These are phyloP conservation scores for Ogataea neopini DNA, from an alignment of 805 yeast species.

Conservation along the genomic window DNA sequence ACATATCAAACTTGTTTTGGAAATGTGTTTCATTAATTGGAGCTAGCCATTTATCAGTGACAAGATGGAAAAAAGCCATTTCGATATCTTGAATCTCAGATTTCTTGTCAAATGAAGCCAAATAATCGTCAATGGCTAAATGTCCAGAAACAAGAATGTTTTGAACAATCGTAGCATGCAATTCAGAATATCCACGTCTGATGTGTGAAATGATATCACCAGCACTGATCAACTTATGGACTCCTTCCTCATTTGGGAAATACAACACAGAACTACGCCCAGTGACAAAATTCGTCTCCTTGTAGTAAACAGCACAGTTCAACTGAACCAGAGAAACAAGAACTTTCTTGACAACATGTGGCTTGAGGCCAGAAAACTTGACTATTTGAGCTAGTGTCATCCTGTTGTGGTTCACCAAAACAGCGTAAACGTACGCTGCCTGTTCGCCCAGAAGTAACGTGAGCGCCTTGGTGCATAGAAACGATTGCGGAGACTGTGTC, in stretches of 20 bases:
- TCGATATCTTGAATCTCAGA: slow-evolving; percentile 32
- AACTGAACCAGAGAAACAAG: slow-evolving; percentile 79
- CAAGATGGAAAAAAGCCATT: slow-evolving; percentile 44
- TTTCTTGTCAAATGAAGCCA: slow-evolving; percentile 31
- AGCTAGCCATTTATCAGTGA: slow-evolving; percentile 50
- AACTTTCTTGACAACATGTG: slow-evolving; percentile 56
- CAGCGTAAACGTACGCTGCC: slow-evolving; percentile 62
- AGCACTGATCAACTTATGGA: slow-evolving; percentile 63
- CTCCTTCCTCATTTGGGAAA: slow-evolving; percentile 62
- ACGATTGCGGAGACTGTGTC: slow-evolving; percentile 64
- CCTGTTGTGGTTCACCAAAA: slow-evolving; percentile 68
- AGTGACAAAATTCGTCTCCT: slow-evolving; percentile 47
- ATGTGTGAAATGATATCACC: slow-evolving; percentile 70
- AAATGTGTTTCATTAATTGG: slow-evolving; percentile 43
- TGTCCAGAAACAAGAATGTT: slow-evolving; percentile 72
- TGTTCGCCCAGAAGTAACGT: slow-evolving; percentile 67
- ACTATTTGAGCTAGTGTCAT: slow-evolving; percentile 56
- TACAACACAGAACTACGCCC: slow-evolving; percentile 42
- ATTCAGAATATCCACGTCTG: slow-evolving; percentile 43
- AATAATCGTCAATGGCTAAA: slow-evolving; percentile 55
- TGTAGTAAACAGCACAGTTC: slow-evolving; percentile 60
- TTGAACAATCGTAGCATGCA: slow-evolving; percentile 60
- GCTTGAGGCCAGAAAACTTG: slow-evolving; percentile 46
- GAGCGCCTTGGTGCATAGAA: slow-evolving; percentile 53
- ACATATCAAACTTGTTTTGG: slow-evolving; percentile 34